A percentile compares a stretch with the other conserved stretches of the same genome.
phyloP scores from a whole-genome alignment of 495 filamentous ascomycete species.

The Tuber microsphaerosporum region DNA sequence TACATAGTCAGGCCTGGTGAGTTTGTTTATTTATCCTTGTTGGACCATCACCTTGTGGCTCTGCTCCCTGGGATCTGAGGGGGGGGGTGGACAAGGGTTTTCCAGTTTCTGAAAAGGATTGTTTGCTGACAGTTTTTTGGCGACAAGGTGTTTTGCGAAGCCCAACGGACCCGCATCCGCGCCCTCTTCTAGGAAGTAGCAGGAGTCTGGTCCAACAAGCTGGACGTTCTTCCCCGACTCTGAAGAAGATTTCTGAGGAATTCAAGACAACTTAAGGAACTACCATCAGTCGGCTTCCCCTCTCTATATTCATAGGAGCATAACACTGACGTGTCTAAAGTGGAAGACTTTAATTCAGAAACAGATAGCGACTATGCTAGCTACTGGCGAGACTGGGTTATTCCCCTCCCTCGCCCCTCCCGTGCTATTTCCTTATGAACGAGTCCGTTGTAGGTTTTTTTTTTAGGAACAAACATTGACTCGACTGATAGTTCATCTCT shows the following conservation, averaged over 20 bases:
- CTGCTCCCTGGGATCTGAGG: background rate
- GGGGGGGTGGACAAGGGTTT: background rate
- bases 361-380: constrained; percentile 98
- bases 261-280: background rate
- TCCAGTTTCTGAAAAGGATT: background rate
- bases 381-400: constrained; percentile 95
- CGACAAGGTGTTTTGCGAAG: background rate
- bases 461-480: constrained; percentile 20
- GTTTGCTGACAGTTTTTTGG: background rate
- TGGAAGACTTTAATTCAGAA: constrained; percentile 97
- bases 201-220: background rate
- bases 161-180: background rate
- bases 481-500: constrained; percentile 76
- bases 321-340: constrained; percentile 12
- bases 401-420: constrained; percentile 13
- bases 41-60: background rate
- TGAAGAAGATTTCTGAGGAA: background rate
- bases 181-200: background rate
- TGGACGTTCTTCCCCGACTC: background rate
- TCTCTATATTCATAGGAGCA: background rate
- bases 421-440: constrained; percentile 8
- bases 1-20: background rate
- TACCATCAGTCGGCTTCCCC: constrained; percentile 2
- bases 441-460: constrained; percentile 7
- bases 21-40: background rate